Percentiles rank a stretch among this genome's conserved stretches.
Evolutionary conservation across 495 filamentous ascomycete genomes (phyloP).

Genomic region (Jackrogersella multiformis): DNA sequence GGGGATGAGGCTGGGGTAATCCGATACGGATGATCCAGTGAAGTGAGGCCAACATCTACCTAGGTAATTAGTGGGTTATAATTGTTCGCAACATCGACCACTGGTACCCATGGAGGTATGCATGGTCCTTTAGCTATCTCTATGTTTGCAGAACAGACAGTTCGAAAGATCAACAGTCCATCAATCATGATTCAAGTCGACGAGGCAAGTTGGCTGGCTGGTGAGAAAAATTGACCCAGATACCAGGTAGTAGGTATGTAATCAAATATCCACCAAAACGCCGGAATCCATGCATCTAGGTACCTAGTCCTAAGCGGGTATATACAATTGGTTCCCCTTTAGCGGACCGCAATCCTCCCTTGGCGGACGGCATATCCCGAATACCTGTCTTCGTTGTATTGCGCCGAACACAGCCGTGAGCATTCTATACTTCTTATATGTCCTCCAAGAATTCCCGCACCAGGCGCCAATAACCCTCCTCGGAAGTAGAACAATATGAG

Average conservation of each 20-base stretch:
- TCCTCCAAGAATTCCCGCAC: constrained; percentile 21
- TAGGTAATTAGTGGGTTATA: no score
- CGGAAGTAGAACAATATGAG: constrained; percentile 15
- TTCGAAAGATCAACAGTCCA: background rate
- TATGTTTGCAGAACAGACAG: background rate
- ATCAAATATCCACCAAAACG: constrained; percentile 35
- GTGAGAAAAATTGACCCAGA: constrained; percentile 4
- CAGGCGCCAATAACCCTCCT: constrained; percentile 25
- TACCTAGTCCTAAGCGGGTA: constrained; percentile 26
- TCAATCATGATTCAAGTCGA: background rate
- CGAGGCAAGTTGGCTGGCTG: constrained; percentile 6
- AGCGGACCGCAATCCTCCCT: no score
- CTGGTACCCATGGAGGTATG: no score
- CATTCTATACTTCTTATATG: constrained; percentile 24
- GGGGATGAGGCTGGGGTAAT: background rate
- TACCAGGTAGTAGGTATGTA: no score
- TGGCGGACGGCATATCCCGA: constrained; percentile 1
- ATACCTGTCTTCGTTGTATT: constrained; percentile 16
- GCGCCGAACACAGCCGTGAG: constrained; percentile 24
- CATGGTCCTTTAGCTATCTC: no score
- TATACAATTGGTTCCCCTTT: constrained; percentile 39
- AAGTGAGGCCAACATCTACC: no score
- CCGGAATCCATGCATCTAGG: constrained; percentile 34
- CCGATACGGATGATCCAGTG: background rate
- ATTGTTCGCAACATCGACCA: background rate